Evolutionary conservation across 768 basidiomycete species (phyloP), one percentile per base, ranked within the genome.

Genomic region (Leccinum imitatum): DNA sequence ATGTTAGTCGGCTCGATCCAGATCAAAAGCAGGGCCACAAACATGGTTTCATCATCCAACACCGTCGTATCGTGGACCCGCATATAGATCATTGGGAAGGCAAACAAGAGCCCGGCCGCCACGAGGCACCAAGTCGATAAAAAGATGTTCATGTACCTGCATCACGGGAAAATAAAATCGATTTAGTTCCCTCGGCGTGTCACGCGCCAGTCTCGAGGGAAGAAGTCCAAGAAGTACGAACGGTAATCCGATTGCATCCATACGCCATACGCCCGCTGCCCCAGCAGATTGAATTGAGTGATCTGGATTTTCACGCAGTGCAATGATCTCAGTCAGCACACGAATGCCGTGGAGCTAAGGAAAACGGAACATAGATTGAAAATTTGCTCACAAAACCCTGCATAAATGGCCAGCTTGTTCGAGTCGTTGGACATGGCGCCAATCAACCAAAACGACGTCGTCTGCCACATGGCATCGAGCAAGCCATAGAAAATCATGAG

Each of bases 351-450:
- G 31, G 7, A 19, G 41, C 41, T 2, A 3, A 46, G 44, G 44
- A 19, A 41, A n/a, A 41, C 9, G 4, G 10, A 19, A 46, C n/a
- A 19, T 19, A 19, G 4, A 19, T 46, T 19, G 5, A 46, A 19
- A 46, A 19, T 46, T 19, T 19, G n/a, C 87, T 65, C 69, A 92
- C 90, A 93, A 67, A 93, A 90, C 47, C 91, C 92, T 14, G 86
- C 77, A 67, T 93, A 87, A 68, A 91, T 82, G 0, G 91, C 91
- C 21, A 94, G 82, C 69, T 90, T 91, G 2, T 80, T 83, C 8
- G 89, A 84, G 71, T 92, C 86, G 64, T 93, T 92, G 21, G 89
- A 90, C 87, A 94, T 90, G 13, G 89, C 87, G 44, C 91, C 91
- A 83, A 91, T 87, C 65, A 90, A 77, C 89, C 89, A 91, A 71